Percentiles rank a stretch among this genome's conserved stretches.
These are phyloP conservation scores for Xylaria digitata DNA, from an alignment of 2,329 filamentous ascomycete species.

Conservation along the genomic window DNA sequence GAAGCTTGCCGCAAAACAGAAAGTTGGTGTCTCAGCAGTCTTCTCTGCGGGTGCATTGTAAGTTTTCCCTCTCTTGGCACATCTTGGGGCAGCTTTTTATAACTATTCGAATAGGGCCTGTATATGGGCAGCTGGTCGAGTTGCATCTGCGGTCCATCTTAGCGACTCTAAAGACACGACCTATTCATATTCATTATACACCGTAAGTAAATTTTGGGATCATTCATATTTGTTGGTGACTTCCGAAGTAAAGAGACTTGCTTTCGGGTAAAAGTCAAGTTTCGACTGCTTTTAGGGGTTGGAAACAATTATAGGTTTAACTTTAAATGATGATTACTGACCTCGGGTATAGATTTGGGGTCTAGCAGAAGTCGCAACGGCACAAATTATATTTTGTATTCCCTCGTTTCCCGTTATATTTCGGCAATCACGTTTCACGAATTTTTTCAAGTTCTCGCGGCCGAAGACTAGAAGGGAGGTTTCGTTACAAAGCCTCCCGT, in stretches of 20 bases:
- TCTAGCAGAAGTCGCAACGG: constrained; percentile 26
- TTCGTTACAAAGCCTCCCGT: background rate
- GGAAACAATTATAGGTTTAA: background rate
- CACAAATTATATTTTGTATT: constrained; percentile 28
- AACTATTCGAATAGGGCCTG: constrained; percentile 10
- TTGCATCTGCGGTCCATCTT: constrained; percentile 15
- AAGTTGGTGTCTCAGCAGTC: constrained; percentile 37
- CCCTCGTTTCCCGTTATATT: constrained; percentile 17
- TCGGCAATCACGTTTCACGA: background rate
- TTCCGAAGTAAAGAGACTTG: background rate
- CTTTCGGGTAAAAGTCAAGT: background rate
- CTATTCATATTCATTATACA: constrained; percentile 24
- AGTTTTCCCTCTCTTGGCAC: constrained; percentile 2
- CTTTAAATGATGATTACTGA: background rate
- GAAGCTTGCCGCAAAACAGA: constrained; percentile 55
- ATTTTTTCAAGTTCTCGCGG: background rate
- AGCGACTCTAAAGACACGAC: constrained; percentile 6
- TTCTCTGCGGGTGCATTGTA: constrained; percentile 41
- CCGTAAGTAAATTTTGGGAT: background rate
- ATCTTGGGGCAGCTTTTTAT: background rate
- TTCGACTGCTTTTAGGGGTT: background rate
- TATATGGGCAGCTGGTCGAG: constrained; percentile 23
- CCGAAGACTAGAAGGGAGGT: background rate
- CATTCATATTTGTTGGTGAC: background rate
- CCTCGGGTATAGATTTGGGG: constrained; percentile 18